These are phyloP conservation scores for Dictyostelium brefeldianum DNA, from an alignment of 78 protist genomes.

Conservation along the genomic window DNA sequence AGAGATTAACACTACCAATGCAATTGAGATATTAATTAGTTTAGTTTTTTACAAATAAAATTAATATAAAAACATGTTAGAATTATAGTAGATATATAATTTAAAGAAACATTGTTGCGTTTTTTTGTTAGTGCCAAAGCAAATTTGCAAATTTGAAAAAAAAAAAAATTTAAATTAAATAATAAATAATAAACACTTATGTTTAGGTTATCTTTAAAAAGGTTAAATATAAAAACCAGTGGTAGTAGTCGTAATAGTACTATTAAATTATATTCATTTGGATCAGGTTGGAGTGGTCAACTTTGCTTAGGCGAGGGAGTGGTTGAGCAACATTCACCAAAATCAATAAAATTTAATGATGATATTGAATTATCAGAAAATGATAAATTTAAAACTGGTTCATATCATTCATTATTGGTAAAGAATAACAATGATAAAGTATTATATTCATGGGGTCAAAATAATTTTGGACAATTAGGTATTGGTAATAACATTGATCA, in stretches of 20 bases:
- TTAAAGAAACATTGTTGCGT: no score
- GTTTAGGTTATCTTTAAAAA: background rate
- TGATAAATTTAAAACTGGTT: slow-evolving; percentile 34
- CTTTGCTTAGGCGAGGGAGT: slow-evolving; percentile 17
- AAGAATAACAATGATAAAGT: background rate
- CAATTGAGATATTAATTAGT: no score
- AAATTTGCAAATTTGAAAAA: no score
- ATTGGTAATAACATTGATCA: background rate
- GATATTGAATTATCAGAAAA: background rate
- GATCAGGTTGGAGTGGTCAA: slow-evolving; percentile 53
- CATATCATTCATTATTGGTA: slow-evolving; percentile 43
- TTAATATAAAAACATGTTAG: no score
- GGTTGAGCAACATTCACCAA: slow-evolving; percentile 26
- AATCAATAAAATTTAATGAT: background rate
- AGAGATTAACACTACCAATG: no score
- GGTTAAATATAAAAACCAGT: background rate
- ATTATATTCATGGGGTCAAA: slow-evolving; percentile 52
- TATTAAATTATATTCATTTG: slow-evolving; percentile 33
- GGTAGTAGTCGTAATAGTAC: background rate
- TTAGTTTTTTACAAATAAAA: no score
- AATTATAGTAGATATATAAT: no score
- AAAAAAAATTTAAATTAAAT: no score
- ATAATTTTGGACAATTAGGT: slow-evolving; percentile 64
- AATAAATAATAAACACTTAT: no score
- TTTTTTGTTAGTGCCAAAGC: no score